Evolutionary conservation across 805 yeast species (phyloP), one percentile per base, ranked within the genome.

Genomic region (Ogataea siamensis): DNA sequence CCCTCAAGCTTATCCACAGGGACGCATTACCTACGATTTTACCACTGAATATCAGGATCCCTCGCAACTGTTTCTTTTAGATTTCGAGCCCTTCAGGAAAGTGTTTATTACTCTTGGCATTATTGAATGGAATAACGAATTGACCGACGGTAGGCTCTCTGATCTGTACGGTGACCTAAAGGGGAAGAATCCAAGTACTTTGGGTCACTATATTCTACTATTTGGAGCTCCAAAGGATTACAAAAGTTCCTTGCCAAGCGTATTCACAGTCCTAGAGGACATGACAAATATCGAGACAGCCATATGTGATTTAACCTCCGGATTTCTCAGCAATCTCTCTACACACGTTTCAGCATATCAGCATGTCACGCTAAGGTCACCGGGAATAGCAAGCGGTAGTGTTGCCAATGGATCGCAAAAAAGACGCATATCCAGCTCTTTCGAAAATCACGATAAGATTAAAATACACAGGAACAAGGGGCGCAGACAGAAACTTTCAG

Each of bases 81-180:
- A 91, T 59, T 78, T 91, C 46, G 97, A 93, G 62, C 95, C 96
- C 1, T 87, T 75, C 60, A 64, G 97, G 35, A 87, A 87, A 54
- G 77, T 84, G 0, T 76, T 87, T 49, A 69, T 82, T 6, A 78
- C 81, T 5, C 32, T 74, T 6, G 80, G 78, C 0, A 42, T 71
- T 11, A 67, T 70, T 1, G 46, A 55, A 15, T 67, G 65, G 55
- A 42, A 34, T 4, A 43, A 47, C 4, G 53, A 51, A 7, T 35
- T 57, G 9, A 51, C 53, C 7, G 45, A 51, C 9, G 57, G 55
- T 1, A 45, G 36, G 7, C 41, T 63, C n/a, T 50, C 50, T 2
- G 47, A 47, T 1, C 58, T 63, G 28, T 45, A 73, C 28, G 51
- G 46, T 1, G 55, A 59, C n/a, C 64, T 88, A 34, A 67, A 66